Conservation (phyloP, 139 green algal genomes). For the Coccomyxa sp. region DNA sequence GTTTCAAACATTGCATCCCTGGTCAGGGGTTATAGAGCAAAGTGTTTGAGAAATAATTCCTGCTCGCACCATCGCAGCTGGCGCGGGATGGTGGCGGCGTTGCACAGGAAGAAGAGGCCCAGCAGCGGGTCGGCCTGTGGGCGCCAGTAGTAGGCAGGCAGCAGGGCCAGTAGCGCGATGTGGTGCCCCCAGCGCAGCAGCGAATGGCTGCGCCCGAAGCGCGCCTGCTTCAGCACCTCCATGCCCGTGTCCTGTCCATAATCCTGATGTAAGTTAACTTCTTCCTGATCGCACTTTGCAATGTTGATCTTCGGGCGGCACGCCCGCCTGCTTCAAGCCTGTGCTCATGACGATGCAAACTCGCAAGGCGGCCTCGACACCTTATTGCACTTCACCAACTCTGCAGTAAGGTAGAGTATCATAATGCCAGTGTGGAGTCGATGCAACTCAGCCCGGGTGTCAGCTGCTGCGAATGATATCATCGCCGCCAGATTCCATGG, state of each 20-base stretch:
- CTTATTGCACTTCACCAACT: not conserved
- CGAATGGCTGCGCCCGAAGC: not conserved
- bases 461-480: no score
- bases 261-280: not conserved
- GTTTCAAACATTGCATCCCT: no score
- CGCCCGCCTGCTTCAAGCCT: no score
- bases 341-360: not conserved
- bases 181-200: not conserved
- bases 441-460: no score
- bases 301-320: not conserved
- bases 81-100: not conserved
- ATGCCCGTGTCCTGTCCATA: not conserved
- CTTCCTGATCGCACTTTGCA: not conserved
- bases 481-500: no score
- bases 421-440: no score
- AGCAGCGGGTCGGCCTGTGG: not conserved
- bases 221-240: not conserved
- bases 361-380: not conserved
- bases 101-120: not conserved
- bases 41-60: not conserved
- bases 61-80: not conserved
- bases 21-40: no score
- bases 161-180: not conserved
- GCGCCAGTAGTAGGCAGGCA: conserved; percentile 1
- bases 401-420: no score